Base-by-base conservation (phyloP, 2,329 filamentous ascomycete species). In the Colletotrichum falcatum region DNA sequence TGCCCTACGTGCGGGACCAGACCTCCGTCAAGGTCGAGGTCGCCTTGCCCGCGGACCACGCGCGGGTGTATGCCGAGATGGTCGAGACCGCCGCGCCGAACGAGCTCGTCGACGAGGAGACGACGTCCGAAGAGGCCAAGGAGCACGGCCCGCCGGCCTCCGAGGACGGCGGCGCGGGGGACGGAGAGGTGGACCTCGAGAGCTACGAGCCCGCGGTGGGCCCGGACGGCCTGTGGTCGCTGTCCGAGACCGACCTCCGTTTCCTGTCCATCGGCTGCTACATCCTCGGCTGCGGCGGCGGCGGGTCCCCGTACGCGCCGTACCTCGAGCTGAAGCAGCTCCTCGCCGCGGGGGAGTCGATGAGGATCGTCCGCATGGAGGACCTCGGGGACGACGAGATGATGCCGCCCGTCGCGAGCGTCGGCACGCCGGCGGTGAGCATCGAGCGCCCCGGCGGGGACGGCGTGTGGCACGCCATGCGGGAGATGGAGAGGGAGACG, bases 261-360 rank as follows among this genome's bases (percentile, higher is more conserved):
- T 76, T 76, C 66, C 48, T 76, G 26, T 74, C 72, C 1, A 74
- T 74, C 16, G 75, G 75, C 11, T 76, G 75, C 59, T 75, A 74
- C 49, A 74, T 76, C 16, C 74, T 76, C 8, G 75, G 75, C 28
- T 75, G 73, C 33, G 75, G 75, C 16, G 74, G 75, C 5, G 75
- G 75, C 12, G 74, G 74, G 2, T 74, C 74, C 1, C 74, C 74
- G 0, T 75, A 76, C 26, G 72, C 73, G 5, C 63, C 74, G n/a
- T 75, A 74, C 33, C 68, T 76, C 1, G 56, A 74, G 7, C 59
- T 74, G 26, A 66, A 65, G 48, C 72, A 75, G 58, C 54, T 75
- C 1, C 64, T 76, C 0, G 26, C 65, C 3, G 72, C 73, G 20
- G 74, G 73, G 6, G 72, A 74, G 59, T 64, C 58, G 6, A 74